Percentiles rank a stretch among this genome's conserved stretches.
phyloP scores from a whole-genome alignment of 2,329 filamentous ascomycete genomes.

The Achaetomium macrosporum region DNA sequence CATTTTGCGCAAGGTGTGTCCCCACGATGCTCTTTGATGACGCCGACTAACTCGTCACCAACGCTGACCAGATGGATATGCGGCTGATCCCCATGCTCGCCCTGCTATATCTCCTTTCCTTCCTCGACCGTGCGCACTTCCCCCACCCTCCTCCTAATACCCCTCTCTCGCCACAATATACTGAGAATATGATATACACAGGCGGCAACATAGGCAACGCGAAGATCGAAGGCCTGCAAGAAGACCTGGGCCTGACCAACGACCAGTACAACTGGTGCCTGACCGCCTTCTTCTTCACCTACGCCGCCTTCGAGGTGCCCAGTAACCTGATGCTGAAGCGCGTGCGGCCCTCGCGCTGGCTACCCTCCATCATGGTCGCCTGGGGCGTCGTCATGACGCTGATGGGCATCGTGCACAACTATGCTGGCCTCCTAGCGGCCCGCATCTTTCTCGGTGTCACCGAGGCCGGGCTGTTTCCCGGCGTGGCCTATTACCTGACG shows the following conservation, averaged over 20 bases:
- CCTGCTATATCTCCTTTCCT: conserved; percentile 61
- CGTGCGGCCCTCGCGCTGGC: conserved; percentile 66
- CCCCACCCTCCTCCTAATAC: not conserved
- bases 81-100: conserved; percentile 58
- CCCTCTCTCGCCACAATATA: not conserved
- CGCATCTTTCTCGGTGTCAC: conserved; percentile 58
- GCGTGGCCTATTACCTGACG: conserved; percentile 54
- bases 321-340: conserved; percentile 73
- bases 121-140: conserved; percentile 49
- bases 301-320: conserved; percentile 68
- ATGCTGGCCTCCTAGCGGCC: conserved; percentile 41
- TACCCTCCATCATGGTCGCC: conserved; percentile 68
- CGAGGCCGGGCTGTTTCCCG: conserved; percentile 62
- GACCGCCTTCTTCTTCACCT: conserved; percentile 74
- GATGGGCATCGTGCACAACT: conserved; percentile 48
- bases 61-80: conserved; percentile 46
- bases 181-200: no score
- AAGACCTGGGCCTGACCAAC: conserved; percentile 51
- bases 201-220: conserved; percentile 61
- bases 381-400: conserved; percentile 46
- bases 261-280: conserved; percentile 67
- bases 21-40: not conserved
- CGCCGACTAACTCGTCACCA: not conserved
- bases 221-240: conserved; percentile 54
- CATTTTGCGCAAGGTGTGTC: conserved; percentile 48